Percentiles rank a stretch among this genome's conserved stretches.
phyloP scores from a whole-genome alignment of 2,329 filamentous ascomycete species.

The Epichloe hybrida region DNA sequence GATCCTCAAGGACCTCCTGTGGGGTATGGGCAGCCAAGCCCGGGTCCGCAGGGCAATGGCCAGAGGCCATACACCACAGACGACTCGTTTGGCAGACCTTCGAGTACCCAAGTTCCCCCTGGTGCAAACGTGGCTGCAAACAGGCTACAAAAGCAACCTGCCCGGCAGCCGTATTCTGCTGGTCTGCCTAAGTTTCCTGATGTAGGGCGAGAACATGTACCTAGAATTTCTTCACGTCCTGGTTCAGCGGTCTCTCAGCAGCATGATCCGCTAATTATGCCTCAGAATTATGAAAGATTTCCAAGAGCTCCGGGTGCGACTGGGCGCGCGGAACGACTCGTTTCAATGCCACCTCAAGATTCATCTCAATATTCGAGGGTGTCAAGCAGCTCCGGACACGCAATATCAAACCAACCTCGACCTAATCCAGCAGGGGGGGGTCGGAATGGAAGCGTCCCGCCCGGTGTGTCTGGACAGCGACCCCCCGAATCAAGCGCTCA shows the following conservation, averaged over 20 bases:
- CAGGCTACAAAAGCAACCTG: conserved; percentile 15
- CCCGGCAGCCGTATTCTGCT: conserved; percentile 5
- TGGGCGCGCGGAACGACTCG: conserved; percentile 19
- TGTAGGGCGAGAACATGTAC: neutral
- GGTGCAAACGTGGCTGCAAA: conserved; percentile 20
- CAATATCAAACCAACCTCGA: conserved; percentile 8
- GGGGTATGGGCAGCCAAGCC: conserved; percentile 29
- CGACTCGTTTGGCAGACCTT: conserved; percentile 12
- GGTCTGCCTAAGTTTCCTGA: neutral
- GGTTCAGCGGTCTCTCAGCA: conserved; percentile 10
- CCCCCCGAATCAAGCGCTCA: neutral
- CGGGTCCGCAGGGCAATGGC: conserved; percentile 13
- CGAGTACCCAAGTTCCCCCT: neutral
- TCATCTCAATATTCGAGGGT: conserved; percentile 10
- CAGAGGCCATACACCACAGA: conserved; percentile 11
- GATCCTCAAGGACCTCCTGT: conserved; percentile 25
- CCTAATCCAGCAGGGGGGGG: conserved; percentile 10
- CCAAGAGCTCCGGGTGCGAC: conserved; percentile 18
- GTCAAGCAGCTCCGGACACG: conserved; percentile 9
- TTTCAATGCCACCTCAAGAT: conserved; percentile 17
- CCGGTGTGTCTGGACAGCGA: conserved; percentile 13
- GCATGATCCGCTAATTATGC: conserved; percentile 4
- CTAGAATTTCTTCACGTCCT: conserved; percentile 4
- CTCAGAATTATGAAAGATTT: conserved; percentile 15
- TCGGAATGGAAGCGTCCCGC: conserved; percentile 26